Evolutionary conservation across 2,329 filamentous ascomycete species (phyloP).

Genomic region (Chrysoporthe puriensis): DNA sequence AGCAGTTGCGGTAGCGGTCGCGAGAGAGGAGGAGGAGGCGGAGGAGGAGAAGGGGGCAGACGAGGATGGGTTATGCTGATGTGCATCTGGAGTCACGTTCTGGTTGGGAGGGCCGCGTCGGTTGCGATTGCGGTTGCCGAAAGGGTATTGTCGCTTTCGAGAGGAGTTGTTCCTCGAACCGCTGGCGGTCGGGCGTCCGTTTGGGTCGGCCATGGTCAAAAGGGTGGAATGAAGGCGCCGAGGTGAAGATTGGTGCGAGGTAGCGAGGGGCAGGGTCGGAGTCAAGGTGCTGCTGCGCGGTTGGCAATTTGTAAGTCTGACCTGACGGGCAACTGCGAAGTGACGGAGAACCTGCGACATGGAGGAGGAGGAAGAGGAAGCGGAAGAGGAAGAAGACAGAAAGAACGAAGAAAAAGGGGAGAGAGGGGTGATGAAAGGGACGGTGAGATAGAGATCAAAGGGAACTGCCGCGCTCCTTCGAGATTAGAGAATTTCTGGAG

Average conservation of each 20-base stretch:
- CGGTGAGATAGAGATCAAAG: neutral
- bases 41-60: slow-evolving; percentile 15
- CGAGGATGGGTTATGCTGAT: neutral
- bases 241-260: neutral
- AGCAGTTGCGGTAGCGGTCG: neutral
- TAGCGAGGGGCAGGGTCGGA: neutral
- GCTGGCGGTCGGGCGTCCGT: neutral
- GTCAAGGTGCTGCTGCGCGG: neutral
- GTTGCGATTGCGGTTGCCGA: slow-evolving; percentile 9
- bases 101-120: slow-evolving; percentile 11
- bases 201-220: slow-evolving; percentile 16
- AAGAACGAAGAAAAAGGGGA: neutral
- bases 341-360: neutral
- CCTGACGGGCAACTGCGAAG: neutral
- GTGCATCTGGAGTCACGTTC: neutral
- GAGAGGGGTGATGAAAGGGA: neutral
- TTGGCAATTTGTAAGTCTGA: neutral
- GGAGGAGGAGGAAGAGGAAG: neutral
- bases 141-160: slow-evolving; percentile 18
- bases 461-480: neutral
- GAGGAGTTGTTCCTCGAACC: slow-evolving; percentile 8
- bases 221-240: slow-evolving; percentile 7
- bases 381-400: no score
- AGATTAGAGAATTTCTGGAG: slow-evolving; percentile 6
- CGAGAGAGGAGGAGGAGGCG: neutral